Percentiles rank a stretch among this genome's conserved stretches.
phyloP scores from a whole-genome alignment of 345 rosid species.

The Barbarea vulgaris region DNA sequence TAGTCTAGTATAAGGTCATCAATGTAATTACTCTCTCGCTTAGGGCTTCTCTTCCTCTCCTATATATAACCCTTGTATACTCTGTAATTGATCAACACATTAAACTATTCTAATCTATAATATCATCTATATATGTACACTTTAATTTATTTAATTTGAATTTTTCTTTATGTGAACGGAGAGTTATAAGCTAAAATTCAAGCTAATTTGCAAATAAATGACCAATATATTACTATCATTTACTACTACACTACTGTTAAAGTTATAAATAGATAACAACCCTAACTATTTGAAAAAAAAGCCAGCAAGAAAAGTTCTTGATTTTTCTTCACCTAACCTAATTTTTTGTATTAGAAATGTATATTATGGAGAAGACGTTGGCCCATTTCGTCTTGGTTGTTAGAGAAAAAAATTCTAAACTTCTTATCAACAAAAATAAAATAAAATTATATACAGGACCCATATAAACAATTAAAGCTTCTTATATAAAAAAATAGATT shows the following conservation, averaged over 20 bases:
- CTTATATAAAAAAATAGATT: neutral
- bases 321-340: slow-evolving; percentile 10
- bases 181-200: neutral
- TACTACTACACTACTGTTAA: neutral
- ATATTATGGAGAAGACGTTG: slow-evolving; percentile 36
- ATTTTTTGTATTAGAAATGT: neutral
- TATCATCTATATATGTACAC: neutral
- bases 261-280: neutral
- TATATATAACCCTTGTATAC: no score
- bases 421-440: no score
- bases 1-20: no score
- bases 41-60: no score
- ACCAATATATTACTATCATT: neutral
- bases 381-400: neutral
- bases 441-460: neutral
- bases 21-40: no score
- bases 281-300: neutral
- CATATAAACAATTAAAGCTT: neutral
- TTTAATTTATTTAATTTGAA: neutral
- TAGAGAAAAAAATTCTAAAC: neutral
- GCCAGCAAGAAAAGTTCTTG: neutral
- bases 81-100: no score
- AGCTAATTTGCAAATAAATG: neutral
- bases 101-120: no score
- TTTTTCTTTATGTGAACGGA: neutral